Evolutionary conservation across 2,329 filamentous ascomycete genomes (phyloP), one percentile per base, ranked within the genome.

Genomic region (Rhinocladiella similis): DNA sequence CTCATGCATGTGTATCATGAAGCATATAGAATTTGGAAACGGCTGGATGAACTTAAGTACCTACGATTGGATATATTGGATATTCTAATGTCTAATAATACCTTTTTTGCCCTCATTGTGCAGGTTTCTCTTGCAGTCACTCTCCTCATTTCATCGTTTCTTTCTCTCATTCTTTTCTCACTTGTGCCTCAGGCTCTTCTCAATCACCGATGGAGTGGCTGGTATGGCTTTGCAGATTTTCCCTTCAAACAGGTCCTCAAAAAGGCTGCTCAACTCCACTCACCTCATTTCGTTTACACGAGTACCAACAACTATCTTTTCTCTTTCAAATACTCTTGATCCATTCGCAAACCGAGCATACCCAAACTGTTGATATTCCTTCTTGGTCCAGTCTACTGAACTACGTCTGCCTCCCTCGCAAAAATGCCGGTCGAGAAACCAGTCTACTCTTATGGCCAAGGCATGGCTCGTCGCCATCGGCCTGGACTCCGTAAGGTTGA

Each of bases 51-150:
- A 33, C 29, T 25, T 33, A 33, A 33, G 29, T 33, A 33, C 66
- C 67, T 66, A 65, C 59, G 59, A 64, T 67, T 67, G 66, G 56
- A 63, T 65, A 65, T 63, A 64, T 57, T 54, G 60, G 54, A 60
- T 58, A 47, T 47, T 12, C 47, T 65, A 65, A 65, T 65, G 59
- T 62, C 56, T 62, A 63, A 65, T 65, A 52, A 10, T 61, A 20
- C 46, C 45, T 56, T 53, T 41, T 19, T n/a, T 16, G 29, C 41
- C 48, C 25, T 54, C 12, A 12, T 20, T 33, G 20, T 46, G 16
- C 39, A 33, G 13, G 3, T 16, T 35, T 54, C 36, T 20, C 20
- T 16, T 13, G 9, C 33, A 19, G 7, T 35, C 19, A 45, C 25
- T 48, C 20, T 50, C 3, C 43, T 49, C 43, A 35, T 36, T 16